A percentile compares a stretch with the other conserved stretches of the same genome.
Conservation (phyloP, 495 filamentous ascomycete genomes). For the Cercophora newfieldiana region DNA sequence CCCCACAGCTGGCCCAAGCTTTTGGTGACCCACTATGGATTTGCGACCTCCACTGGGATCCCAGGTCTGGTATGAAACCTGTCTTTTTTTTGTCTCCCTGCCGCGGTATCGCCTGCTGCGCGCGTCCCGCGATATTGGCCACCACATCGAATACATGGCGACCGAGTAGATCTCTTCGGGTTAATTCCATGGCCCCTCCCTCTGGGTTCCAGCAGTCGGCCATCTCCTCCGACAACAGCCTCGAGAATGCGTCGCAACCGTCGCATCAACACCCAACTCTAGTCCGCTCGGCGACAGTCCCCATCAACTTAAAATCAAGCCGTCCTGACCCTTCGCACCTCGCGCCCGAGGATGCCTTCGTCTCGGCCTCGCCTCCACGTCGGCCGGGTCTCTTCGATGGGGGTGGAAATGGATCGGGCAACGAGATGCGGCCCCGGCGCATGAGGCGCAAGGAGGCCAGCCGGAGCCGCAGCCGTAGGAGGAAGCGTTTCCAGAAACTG, state of each 20-base stretch:
- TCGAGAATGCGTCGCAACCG: neutral
- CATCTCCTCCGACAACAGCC: conserved; percentile 29
- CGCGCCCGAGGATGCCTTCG: conserved; percentile 82
- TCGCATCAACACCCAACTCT: conserved; percentile 27
- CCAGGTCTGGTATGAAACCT: neutral
- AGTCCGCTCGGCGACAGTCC: conserved; percentile 44
- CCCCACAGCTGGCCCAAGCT: conserved; percentile 8
- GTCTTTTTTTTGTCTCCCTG: conserved; percentile 7
- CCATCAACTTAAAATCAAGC: conserved; percentile 34
- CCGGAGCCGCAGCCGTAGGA: conserved; percentile 53
- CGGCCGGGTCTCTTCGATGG: conserved; percentile 48
- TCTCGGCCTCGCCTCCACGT: conserved; percentile 57
- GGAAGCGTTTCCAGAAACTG: conserved; percentile 87
- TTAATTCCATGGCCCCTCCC: conserved; percentile 37
- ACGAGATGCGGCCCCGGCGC: conserved; percentile 23
- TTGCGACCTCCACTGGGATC: conserved; percentile 7
- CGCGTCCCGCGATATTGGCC: conserved; percentile 5
- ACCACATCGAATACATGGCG: conserved; percentile 25
- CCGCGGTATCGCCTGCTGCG: conserved; percentile 1
- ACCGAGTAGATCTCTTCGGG: conserved; percentile 9
- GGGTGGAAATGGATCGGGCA: conserved; percentile 34
- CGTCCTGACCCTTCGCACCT: conserved; percentile 58
- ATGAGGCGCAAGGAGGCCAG: conserved; percentile 38
- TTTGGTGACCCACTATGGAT: neutral
- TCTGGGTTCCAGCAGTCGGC: conserved; percentile 36